A percentile compares a stretch with the other conserved stretches of the same genome.
These are phyloP conservation scores for Ophiostoma novo-ulmi DNA, from an alignment of 2,329 filamentous ascomycete genomes.

Conservation along the genomic window DNA sequence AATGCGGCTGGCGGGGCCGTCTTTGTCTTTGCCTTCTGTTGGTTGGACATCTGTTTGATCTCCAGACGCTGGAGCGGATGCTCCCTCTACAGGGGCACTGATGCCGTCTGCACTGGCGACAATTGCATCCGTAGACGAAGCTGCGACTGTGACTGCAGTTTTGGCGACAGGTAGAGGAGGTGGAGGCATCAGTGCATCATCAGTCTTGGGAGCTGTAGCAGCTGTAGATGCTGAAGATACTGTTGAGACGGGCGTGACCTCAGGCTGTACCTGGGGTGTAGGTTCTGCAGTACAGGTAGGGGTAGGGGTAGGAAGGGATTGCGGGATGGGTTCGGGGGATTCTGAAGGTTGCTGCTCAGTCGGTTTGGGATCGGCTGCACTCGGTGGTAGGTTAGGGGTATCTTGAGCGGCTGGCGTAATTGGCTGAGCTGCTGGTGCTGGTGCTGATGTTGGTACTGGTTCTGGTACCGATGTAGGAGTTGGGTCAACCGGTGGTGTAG, in stretches of 20 bases:
- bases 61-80: too few relatives aligned
- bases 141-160: neutral
- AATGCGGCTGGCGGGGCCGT: constrained; percentile 45
- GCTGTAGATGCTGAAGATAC: neutral
- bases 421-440: neutral
- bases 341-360: neutral
- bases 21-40: constrained; percentile 27
- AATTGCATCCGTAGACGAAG: neutral
- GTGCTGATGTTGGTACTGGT: neutral
- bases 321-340: neutral
- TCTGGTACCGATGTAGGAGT: neutral
- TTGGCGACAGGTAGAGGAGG: neutral
- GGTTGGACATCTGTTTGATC: neutral
- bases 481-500: neutral
- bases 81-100: neutral
- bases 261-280: neutral
- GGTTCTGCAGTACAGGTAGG: neutral
- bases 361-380: neutral
- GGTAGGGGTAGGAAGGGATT: neutral
- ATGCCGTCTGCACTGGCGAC: neutral
- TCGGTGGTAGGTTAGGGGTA: neutral
- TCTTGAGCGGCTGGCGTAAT: neutral
- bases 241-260: neutral
- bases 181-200: neutral
- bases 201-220: neutral